phyloP scores from a whole-genome alignment of 768 basidiomycete genomes.

The Mrakia hoshinonis region DNA sequence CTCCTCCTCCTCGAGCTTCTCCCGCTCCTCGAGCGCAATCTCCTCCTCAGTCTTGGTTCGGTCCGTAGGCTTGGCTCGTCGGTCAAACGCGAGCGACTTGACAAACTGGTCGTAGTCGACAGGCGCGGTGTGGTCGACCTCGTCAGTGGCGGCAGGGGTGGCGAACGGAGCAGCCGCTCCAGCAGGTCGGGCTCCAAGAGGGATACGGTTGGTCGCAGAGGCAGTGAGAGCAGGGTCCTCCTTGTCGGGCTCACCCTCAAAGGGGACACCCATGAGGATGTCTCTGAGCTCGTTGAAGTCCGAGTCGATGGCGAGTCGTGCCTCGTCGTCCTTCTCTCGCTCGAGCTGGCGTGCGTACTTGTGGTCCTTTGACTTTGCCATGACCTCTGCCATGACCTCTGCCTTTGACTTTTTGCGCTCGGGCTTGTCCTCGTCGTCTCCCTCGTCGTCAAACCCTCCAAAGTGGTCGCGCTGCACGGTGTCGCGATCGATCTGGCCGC shows the following conservation, averaged over 20 bases:
- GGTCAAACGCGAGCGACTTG: conserved; percentile 83
- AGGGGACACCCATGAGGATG: conserved; percentile 52
- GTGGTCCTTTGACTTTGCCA: conserved; percentile 92
- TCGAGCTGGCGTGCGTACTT: conserved; percentile 88
- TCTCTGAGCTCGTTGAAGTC: conserved; percentile 73
- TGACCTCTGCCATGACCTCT: conserved; percentile 95
- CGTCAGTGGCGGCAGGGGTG: conserved; percentile 4
- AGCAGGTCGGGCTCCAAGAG: conserved; percentile 23
- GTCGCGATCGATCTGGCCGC: conserved; percentile 53
- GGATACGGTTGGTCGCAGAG: conserved; percentile 26
- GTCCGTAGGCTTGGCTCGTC: conserved; percentile 86
- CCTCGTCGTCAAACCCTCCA: conserved; percentile 69
- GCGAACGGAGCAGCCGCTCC: conserved; percentile 4
- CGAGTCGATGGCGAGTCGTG: conserved; percentile 79
- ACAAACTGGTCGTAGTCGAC: conserved; percentile 83
- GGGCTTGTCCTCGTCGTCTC: conserved; percentile 55
- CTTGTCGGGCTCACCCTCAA: conserved; percentile 22
- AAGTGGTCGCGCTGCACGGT: conserved; percentile 67
- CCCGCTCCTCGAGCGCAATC: conserved; percentile 76
- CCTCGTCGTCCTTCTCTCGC: conserved; percentile 71
- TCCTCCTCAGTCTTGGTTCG: conserved; percentile 96
- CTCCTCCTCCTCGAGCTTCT: conserved; percentile 77
- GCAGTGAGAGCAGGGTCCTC: conserved; percentile 10
- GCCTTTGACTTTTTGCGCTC: conserved; percentile 81
- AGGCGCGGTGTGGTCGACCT: conserved; percentile 37